Evolutionary conservation across 192 early-diverging fungal species (phyloP), one percentile per base, ranked within the genome.

Genomic region (Irineochytrium annulatum): DNA sequence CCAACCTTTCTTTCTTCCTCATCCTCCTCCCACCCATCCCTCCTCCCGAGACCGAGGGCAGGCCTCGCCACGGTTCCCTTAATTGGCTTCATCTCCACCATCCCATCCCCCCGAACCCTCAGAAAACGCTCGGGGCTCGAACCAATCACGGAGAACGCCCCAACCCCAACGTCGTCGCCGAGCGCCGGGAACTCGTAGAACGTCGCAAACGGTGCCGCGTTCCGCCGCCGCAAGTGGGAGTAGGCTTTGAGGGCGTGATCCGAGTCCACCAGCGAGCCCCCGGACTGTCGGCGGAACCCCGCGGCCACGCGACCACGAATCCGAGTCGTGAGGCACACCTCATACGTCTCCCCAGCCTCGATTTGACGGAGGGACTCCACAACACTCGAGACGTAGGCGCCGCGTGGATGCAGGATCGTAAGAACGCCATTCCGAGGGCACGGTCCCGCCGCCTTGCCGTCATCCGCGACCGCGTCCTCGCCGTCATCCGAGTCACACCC

Each of bases 71-170:
- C 66, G 0, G 93, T 96, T 3, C 94, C 95, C 70, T 98, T 98
- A 69, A 96, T 96, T 0, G 95, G 95, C 63, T 95, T 95, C 94
- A 96, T 96, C 54, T 89, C 91, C 6, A 91, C 84, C 5, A 69
- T 57, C 14, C 74, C 78, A 61, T 53, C 51, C 14, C 28, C 39
- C 6, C 59, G 54, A 0, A 84, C 72, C 41, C 77, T 59, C 22
- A 93, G 51, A 65, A 95, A 95, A 3, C 89, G 75, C 69, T 98
- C 95, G 8, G 95, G 95, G 11, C 77, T 81, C n/a, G 81, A 83
- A 16, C 79, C 77, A 33, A 81, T 54, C 0, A 87, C 22, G 17
- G 75, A 51, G 54, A 56, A 60, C n/a, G 11, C 37, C 8, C n/a
- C 37, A 41, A 41, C 37, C 8, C n/a, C 37, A 41, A 41, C 37